Conservation (phyloP, 139 green algal genomes). For the Microglena sp. region DNA sequence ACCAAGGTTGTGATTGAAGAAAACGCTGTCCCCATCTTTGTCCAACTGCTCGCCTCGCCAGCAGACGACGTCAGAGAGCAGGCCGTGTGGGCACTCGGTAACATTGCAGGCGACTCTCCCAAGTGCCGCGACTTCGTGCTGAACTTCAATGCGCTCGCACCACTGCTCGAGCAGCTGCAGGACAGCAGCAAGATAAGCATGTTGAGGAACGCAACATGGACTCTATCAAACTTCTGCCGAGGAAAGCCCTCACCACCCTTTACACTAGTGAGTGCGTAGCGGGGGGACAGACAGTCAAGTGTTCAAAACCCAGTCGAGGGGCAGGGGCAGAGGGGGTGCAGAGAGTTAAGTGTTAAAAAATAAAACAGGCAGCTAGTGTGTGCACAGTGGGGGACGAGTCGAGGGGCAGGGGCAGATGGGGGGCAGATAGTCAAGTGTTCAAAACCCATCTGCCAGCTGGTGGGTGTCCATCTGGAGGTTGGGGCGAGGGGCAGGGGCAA, state of each 20-base stretch:
- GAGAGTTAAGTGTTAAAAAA: no score
- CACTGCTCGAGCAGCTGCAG: conserved; percentile 86
- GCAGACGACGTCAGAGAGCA: conserved; percentile 94
- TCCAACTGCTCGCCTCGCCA: conserved; percentile 79
- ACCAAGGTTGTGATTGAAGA: conserved; percentile 94
- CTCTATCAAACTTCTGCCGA: conserved; percentile 97
- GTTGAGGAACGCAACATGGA: conserved; percentile 98
- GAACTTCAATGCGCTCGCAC: conserved; percentile 60
- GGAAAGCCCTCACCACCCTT: conserved; percentile 87
- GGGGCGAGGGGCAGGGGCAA: no score
- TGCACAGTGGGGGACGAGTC: no score
- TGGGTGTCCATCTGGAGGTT: no score
- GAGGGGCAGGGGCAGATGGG: no score
- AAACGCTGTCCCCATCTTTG: conserved; percentile 95
- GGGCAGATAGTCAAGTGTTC: no score
- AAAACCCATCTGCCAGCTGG: no score
- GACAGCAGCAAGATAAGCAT: conserved; percentile 90
- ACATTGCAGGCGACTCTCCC: conserved; percentile 93
- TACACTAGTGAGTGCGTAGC: conserved; percentile 56
- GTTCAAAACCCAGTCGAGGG: no score
- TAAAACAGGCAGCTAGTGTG: no score
- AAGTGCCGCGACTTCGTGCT: conserved; percentile 94
- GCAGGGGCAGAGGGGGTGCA: no score
- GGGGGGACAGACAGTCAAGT: no score
- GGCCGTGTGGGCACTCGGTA: conserved; percentile 97